Base-by-base conservation (phyloP, 192 early-diverging fungal species). In the Linnemannia zychae region DNA sequence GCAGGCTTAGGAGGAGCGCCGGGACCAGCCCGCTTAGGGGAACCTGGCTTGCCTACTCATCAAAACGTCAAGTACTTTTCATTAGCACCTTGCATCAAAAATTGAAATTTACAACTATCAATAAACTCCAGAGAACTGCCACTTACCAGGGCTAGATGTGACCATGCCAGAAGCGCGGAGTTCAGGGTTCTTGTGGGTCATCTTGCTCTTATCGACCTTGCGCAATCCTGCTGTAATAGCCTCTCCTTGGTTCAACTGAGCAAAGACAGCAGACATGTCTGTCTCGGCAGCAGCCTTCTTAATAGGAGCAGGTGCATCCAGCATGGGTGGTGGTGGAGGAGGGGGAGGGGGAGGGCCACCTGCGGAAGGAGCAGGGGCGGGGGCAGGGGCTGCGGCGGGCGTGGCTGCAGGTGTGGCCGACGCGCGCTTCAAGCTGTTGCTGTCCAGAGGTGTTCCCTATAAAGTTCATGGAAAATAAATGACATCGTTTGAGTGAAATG, bases 121-220 rank as follows among this genome's bases (percentile, higher is more conserved):
- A n/a, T n/a, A n/a, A n/a, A n/a, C n/a, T n/a, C n/a, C n/a, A n/a
- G n/a, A 73, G 22, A 44, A 48, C 66, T 73, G 7, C 80, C 1
- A 44, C 57, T 53, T 69, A 76, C 74, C 80, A 60, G 72, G 28
- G 20, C 70, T 46, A 52, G 80, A 65, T 20, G 85, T 84, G n/a
- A 96, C 95, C 31, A 91, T 82, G 44, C 91, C 88, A 48, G 88
- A 85, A 9, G 91, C 92, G 44, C 98, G 94, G 28, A 99, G 87
- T 20, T 91, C 90, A 1, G 98, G 98, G 92, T 99, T 99, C 89
- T 99, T 99, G 91, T 99, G 98, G 18, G 97, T 99, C 98, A 98
- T 99, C 87, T 99, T 94, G 76, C 91, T 93, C 88, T 94, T 95
- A 75, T 98, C 97, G 2, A 99, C 98, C 87, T 98, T 98, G 68